Conservation (phyloP, 768 basidiomycete genomes). For the Hypsizygus marmoreus region DNA sequence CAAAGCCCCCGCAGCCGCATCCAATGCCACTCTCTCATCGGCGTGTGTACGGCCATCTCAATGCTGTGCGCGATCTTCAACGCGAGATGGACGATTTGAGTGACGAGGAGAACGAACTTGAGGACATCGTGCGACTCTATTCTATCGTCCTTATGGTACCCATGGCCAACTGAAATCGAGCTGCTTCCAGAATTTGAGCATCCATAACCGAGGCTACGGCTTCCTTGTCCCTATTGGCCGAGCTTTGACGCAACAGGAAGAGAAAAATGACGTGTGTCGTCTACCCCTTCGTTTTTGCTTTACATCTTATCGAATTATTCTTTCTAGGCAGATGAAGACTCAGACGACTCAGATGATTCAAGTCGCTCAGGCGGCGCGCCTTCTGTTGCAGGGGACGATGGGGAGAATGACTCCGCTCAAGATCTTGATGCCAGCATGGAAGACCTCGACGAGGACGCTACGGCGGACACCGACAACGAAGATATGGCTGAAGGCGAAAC, state of each 20-base stretch:
- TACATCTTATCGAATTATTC: background rate
- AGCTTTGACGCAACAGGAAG: slow-evolving; percentile 72
- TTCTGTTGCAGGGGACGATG: slow-evolving; percentile 48
- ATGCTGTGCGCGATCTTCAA: slow-evolving; percentile 64
- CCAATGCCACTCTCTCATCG: slow-evolving; percentile 59
- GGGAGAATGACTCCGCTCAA: slow-evolving; percentile 48
- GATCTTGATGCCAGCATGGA: slow-evolving; percentile 71
- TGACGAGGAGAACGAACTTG: slow-evolving; percentile 83
- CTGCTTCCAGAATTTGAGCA: slow-evolving; percentile 48
- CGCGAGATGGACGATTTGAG: slow-evolving; percentile 83
- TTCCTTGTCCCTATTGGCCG: slow-evolving; percentile 77
- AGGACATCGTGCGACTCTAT: slow-evolving; percentile 58
- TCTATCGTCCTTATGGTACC: background rate
- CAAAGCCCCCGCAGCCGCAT: slow-evolving; percentile 64
- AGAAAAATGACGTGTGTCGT: slow-evolving; percentile 75
- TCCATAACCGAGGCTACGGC: slow-evolving; percentile 66
- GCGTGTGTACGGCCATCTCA: slow-evolving; percentile 57
- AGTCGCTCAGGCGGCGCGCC: slow-evolving; percentile 42
- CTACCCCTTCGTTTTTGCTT: background rate
- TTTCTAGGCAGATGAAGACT: slow-evolving; percentile 49
- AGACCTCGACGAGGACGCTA: slow-evolving; percentile 49
- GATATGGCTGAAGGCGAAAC: slow-evolving; percentile 47
- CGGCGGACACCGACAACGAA: slow-evolving; percentile 44
- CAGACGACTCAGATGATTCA: slow-evolving; percentile 47
- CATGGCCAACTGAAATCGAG: slow-evolving; percentile 8